phyloP scores from a whole-genome alignment of 2,329 filamentous ascomycete genomes.

The Sphaerulina populicola region DNA sequence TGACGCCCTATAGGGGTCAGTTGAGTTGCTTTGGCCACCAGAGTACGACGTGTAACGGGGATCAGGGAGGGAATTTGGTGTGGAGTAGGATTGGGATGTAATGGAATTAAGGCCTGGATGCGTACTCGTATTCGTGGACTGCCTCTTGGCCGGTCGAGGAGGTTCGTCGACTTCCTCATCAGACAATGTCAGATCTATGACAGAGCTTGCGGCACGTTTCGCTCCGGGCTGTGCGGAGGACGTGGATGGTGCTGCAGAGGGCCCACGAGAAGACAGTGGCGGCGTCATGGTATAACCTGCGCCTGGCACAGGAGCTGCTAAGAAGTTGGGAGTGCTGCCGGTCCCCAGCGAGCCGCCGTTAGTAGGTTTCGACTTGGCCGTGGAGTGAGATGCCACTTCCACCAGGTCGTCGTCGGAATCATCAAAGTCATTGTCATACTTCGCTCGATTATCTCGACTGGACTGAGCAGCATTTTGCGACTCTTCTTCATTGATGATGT shows the following conservation, averaged over 20 bases:
- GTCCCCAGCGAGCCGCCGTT: slow-evolving; percentile 22
- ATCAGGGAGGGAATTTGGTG: slow-evolving; percentile 23
- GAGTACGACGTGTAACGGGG: slow-evolving; percentile 16
- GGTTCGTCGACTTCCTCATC: slow-evolving; percentile 40
- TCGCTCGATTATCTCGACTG: slow-evolving; percentile 28
- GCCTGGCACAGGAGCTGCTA: slow-evolving; percentile 19
- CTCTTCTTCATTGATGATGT: slow-evolving; percentile 39
- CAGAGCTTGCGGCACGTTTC: slow-evolving; percentile 40
- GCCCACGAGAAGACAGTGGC: slow-evolving; percentile 40
- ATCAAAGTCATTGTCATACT: slow-evolving; percentile 35
- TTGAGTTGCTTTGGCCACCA: slow-evolving; percentile 11
- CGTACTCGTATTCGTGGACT: slow-evolving; percentile 25
- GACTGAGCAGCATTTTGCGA: slow-evolving; percentile 32
- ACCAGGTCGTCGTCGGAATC: slow-evolving; percentile 37
- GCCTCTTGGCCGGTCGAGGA: slow-evolving; percentile 30
- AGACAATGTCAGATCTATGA: slow-evolving; percentile 44
- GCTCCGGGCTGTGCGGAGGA: slow-evolving; percentile 31
- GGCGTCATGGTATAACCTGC: slow-evolving; percentile 38
- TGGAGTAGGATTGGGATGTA: slow-evolving; percentile 17
- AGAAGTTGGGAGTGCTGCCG: slow-evolving; percentile 9
- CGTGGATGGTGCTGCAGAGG: slow-evolving; percentile 30
- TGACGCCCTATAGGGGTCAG: slow-evolving; percentile 24
- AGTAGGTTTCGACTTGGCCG: slow-evolving; percentile 25
- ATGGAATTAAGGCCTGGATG: slow-evolving; percentile 15
- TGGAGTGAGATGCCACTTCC: slow-evolving; percentile 35